These are phyloP conservation scores for Theobroma cacao DNA, from an alignment of 345 rosid species.

Conservation along the genomic window DNA sequence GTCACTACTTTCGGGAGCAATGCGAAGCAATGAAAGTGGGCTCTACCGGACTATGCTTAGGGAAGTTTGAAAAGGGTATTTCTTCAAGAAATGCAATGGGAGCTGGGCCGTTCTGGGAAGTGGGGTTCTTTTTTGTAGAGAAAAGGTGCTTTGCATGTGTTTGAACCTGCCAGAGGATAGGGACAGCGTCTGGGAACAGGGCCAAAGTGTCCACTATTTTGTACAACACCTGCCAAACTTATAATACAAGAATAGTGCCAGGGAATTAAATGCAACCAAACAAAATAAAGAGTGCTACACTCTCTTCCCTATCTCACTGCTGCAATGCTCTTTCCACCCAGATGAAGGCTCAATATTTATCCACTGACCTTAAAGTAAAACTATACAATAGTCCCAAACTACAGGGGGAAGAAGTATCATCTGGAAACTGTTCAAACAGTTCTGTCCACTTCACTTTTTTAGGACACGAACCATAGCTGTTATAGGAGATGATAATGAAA, in stretches of 20 bases:
- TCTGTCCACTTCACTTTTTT: background rate
- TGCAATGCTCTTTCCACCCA: background rate
- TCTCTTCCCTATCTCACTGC: background rate
- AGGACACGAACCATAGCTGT: background rate
- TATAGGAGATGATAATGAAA: background rate
- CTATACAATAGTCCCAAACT: background rate
- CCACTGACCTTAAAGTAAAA: background rate
- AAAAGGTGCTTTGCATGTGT: conserved; percentile 43
- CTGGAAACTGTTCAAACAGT: background rate
- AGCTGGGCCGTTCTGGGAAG: conserved; percentile 14
- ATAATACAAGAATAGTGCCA: conserved; percentile 32
- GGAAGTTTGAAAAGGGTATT: background rate
- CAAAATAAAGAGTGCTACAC: background rate
- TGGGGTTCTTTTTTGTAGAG: conserved; percentile 21
- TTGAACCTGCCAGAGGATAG: conserved; percentile 31
- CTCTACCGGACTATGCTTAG: background rate
- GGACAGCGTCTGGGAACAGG: conserved; percentile 18
- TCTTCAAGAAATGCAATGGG: background rate
- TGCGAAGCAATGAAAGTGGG: conserved; percentile 1
- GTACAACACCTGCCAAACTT: conserved; percentile 35
- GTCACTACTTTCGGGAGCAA: conserved; percentile 11
- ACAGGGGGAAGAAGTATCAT: background rate
- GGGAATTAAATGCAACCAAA: conserved; percentile 34
- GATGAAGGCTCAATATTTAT: background rate
- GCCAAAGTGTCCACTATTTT: conserved; percentile 22